phyloP scores from a whole-genome alignment of 2,329 filamentous ascomycete genomes.

The Colletotrichum theobromicola region DNA sequence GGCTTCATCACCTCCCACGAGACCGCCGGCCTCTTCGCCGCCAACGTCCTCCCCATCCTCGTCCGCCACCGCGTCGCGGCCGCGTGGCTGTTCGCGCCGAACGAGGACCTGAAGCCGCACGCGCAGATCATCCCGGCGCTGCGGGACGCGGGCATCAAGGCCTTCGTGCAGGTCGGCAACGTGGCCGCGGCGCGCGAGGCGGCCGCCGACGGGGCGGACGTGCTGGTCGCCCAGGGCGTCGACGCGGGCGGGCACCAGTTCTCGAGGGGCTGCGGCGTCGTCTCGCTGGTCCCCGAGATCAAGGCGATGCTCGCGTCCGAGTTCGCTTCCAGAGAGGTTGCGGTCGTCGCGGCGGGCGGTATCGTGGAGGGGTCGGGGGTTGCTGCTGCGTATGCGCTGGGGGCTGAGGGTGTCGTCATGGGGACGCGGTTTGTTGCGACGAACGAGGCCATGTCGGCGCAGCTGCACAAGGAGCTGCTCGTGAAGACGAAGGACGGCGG shows the following conservation, averaged over 20 bases:
- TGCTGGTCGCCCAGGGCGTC: constrained; percentile 65
- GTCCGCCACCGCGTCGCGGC: constrained; percentile 59
- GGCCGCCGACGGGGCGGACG: constrained; percentile 55
- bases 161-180: constrained; percentile 68
- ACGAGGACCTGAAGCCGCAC: constrained; percentile 43
- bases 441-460: constrained; percentile 46
- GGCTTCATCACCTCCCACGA: constrained; percentile 66
- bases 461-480: constrained; percentile 44
- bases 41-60: constrained; percentile 56
- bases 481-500: constrained; percentile 49
- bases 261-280: constrained; percentile 55
- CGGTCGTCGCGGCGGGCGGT: constrained; percentile 63
- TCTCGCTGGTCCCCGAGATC: constrained; percentile 64
- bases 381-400: constrained; percentile 58
- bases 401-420: constrained; percentile 49
- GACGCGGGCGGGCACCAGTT: constrained; percentile 72
- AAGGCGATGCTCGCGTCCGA: constrained; percentile 47
- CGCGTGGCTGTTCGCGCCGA: constrained; percentile 71
- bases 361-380: constrained; percentile 61
- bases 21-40: constrained; percentile 41
- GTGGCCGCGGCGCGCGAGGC: constrained; percentile 59
- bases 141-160: constrained; percentile 42
- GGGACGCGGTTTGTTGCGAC: constrained; percentile 52
- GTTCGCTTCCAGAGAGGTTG: constrained; percentile 37
- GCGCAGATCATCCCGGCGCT: constrained; percentile 39